phyloP scores from a whole-genome alignment of 73 alveolate genomes.

The Diophrys sp. region DNA sequence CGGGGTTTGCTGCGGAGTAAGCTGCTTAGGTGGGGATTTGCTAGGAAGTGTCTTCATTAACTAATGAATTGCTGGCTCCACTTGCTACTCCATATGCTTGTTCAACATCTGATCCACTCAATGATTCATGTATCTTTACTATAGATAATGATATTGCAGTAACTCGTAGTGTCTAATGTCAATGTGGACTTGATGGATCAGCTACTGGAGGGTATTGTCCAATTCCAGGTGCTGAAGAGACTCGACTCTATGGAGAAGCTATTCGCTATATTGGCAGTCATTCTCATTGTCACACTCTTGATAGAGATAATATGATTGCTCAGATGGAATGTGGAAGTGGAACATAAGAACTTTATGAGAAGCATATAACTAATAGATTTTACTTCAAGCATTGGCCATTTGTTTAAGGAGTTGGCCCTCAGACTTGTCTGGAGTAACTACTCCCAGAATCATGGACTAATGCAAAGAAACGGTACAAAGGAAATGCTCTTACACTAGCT shows the following conservation, averaged over 20 bases:
- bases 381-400: background rate
- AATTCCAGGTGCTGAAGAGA: background rate
- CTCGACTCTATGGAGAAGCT: background rate
- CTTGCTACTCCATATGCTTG: background rate
- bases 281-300: constrained; percentile 14
- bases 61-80: background rate
- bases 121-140: background rate
- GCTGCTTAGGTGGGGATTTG: background rate
- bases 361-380: background rate
- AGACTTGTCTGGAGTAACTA: background rate
- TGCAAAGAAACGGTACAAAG: background rate
- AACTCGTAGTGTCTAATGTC: background rate
- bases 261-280: background rate
- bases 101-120: background rate
- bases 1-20: constrained; percentile 1
- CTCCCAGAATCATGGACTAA: background rate
- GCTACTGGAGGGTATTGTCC: constrained; percentile 7
- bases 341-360: background rate
- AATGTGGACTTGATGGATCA: constrained; percentile 11
- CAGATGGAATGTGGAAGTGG: constrained; percentile 8
- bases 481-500: too few relatives aligned
- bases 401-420: constrained; percentile 4
- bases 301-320: constrained; percentile 3
- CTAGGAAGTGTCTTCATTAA: background rate
- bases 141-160: background rate